A percentile compares a stretch with the other conserved stretches of the same genome.
Evolutionary conservation across 345 rosid species (phyloP).

Genomic region (Arabis alpina): DNA sequence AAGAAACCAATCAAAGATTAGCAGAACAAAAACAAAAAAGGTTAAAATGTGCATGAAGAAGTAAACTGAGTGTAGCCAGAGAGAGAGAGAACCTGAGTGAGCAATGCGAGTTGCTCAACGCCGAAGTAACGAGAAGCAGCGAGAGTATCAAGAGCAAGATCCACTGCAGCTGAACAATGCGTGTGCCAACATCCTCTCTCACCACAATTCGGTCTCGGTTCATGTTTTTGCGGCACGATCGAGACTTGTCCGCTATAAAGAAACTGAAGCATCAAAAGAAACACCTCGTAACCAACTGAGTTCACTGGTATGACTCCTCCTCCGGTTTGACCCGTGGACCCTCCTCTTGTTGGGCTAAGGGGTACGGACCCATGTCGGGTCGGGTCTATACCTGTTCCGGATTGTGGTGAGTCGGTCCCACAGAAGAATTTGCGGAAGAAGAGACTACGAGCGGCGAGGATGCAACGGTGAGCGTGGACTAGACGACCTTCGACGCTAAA

Average conservation of each 20-base stretch:
- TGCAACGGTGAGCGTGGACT: conserved; percentile 97
- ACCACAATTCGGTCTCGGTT: conserved; percentile 94
- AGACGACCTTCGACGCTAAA: conserved; percentile 97
- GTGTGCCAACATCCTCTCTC: conserved; percentile 99
- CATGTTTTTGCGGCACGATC: conserved; percentile 94
- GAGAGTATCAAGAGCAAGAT: conserved; percentile 97
- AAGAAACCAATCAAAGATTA: conserved; percentile 1
- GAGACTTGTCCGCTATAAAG: conserved; percentile 97
- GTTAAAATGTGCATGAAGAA: conserved; percentile 23
- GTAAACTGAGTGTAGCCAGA: conserved; percentile 8
- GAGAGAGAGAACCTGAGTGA: conserved; percentile 75
- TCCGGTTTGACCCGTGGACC: conserved; percentile 37
- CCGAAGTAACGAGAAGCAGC: conserved; percentile 99
- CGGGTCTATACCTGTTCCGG: conserved; percentile 59
- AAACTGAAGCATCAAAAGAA: conserved; percentile 86
- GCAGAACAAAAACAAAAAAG: not conserved
- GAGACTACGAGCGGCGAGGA: conserved; percentile 90
- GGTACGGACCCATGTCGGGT: conserved; percentile 42
- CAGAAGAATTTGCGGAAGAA: conserved; percentile 95
- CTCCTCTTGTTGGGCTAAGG: conserved; percentile 38
- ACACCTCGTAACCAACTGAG: conserved; percentile 98
- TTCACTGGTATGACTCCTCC: conserved; percentile 81
- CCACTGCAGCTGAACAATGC: conserved; percentile 99
- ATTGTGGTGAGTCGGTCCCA: conserved; percentile 70
- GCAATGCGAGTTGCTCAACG: conserved; percentile 94